These are phyloP conservation scores for Mucor racemosus DNA, from an alignment of 371 early-diverging fungal species.

Conservation along the genomic window DNA sequence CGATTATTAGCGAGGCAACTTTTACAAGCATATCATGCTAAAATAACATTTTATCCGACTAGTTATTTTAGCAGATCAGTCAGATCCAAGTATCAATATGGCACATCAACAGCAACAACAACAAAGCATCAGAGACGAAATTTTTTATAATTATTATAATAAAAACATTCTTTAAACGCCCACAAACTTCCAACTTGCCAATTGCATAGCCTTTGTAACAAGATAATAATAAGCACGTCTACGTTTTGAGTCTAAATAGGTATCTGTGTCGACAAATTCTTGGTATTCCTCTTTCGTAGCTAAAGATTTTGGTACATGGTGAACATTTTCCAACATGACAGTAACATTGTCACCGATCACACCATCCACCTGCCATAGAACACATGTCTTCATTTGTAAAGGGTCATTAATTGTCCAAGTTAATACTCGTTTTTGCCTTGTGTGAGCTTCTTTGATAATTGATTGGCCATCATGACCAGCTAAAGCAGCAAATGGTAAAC, in stretches of 20 bases:
- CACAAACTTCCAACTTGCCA: slow-evolving; percentile 31
- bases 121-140: neutral
- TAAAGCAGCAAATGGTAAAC: slow-evolving; percentile 58
- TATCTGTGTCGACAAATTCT: slow-evolving; percentile 23
- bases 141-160: slow-evolving; percentile 1
- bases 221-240: slow-evolving; percentile 28
- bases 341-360: slow-evolving; percentile 59
- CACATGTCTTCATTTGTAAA: slow-evolving; percentile 51
- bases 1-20: neutral
- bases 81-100: neutral
- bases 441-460: slow-evolving; percentile 59
- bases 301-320: slow-evolving; percentile 21
- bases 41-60: neutral
- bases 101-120: neutral
- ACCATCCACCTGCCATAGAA: slow-evolving; percentile 59
- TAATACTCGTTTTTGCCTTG: slow-evolving; percentile 50
- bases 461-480: slow-evolving; percentile 50
- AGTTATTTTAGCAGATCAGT: neutral
- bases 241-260: slow-evolving; percentile 21
- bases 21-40: neutral
- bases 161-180: slow-evolving; percentile 8
- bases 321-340: slow-evolving; percentile 42
- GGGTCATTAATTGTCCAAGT: slow-evolving; percentile 68
- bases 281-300: slow-evolving; percentile 19
- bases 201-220: slow-evolving; percentile 16